These are phyloP conservation scores for Pseudonitzschia multistriata DNA, from an alignment of 108 stramenopile species.

Conservation along the genomic window DNA sequence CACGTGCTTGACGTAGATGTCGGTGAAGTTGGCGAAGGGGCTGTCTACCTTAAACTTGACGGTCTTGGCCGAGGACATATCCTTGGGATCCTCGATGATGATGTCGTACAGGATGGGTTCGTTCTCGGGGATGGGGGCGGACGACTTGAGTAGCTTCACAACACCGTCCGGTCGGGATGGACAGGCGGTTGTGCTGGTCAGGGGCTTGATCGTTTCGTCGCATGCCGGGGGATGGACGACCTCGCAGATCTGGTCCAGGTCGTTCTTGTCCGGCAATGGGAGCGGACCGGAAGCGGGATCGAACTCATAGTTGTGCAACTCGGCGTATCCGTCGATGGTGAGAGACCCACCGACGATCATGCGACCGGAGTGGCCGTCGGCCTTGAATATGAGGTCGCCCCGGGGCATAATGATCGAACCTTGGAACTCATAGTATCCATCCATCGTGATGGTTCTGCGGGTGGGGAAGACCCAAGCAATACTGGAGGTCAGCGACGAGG, in stretches of 20 bases:
- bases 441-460: background rate
- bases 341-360: constrained; percentile 13
- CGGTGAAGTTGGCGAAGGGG: constrained; percentile 9
- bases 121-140: background rate
- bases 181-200: constrained; percentile 2
- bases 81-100: background rate
- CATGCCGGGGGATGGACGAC: background rate
- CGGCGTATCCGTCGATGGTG: background rate
- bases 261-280: background rate
- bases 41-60: constrained; percentile 15
- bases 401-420: constrained; percentile 10
- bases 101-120: constrained; percentile 14
- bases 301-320: constrained; percentile 21
- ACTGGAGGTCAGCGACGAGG: background rate
- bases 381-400: background rate
- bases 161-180: background rate
- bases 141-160: background rate
- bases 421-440: background rate
- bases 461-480: constrained; percentile 11
- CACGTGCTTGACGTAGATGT: constrained; percentile 13
- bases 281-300: constrained; percentile 1
- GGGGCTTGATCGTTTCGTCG: constrained; percentile 1
- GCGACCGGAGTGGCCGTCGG: constrained; percentile 5
- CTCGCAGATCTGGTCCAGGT: background rate
- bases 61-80: background rate